phyloP scores from a whole-genome alignment of 495 filamentous ascomycete species.

The Podospora didyma region DNA sequence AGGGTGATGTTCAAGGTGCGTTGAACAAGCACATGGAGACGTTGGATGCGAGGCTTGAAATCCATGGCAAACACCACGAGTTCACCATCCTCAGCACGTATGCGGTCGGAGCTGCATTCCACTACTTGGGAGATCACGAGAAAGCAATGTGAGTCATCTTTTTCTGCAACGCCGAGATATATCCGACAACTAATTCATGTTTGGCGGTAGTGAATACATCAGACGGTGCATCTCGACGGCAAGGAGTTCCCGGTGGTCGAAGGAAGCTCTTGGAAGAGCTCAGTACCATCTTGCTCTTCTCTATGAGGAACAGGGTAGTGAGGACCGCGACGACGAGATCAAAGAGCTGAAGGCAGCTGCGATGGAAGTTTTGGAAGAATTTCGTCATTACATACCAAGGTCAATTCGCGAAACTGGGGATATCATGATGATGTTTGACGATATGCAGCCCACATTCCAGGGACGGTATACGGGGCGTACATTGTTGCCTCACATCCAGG shows the following conservation, averaged over 20 bases:
- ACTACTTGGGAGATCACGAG: constrained; percentile 6
- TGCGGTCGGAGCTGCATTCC: constrained; percentile 19
- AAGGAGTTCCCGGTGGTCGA: neutral
- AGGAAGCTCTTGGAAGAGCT: constrained; percentile 4
- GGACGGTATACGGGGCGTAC: constrained; percentile 9
- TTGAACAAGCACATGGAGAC: constrained; percentile 19
- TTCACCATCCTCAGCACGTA: constrained; percentile 27
- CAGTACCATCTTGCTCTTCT: constrained; percentile 7
- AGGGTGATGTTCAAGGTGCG: constrained; percentile 11
- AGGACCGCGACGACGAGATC: neutral
- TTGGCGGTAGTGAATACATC: constrained; percentile 2
- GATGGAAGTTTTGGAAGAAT: neutral
- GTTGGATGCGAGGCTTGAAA: constrained; percentile 8
- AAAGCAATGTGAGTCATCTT: constrained; percentile 8
- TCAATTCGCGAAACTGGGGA: neutral
- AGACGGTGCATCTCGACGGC: constrained; percentile 8
- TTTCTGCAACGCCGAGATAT: neutral
- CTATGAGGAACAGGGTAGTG: constrained; percentile 1
- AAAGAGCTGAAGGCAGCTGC: neutral
- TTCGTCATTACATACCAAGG: neutral
- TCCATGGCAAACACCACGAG: constrained; percentile 12
- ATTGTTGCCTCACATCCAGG: neutral
- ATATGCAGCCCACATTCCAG: constrained; percentile 8
- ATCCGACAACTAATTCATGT: neutral
- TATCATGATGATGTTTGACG: constrained; percentile 14